These are phyloP conservation scores for Pestalotiopsis sp. DNA, from an alignment of 2,329 filamentous ascomycete genomes.

Conservation along the genomic window DNA sequence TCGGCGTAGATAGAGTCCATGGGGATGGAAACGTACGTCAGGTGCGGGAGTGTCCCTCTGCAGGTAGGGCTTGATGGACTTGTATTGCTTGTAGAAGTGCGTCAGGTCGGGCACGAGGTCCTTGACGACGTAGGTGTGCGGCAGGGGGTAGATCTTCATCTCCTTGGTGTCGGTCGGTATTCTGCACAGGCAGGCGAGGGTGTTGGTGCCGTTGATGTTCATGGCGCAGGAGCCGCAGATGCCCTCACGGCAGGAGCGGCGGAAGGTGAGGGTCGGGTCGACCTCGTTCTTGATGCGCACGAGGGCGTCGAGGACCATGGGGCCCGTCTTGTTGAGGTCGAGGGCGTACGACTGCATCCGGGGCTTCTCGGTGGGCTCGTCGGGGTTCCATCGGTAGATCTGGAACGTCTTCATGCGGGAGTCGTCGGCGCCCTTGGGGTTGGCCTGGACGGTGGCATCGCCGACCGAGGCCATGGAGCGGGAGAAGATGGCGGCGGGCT, in stretches of 20 bases:
- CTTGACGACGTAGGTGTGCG: constrained; percentile 99
- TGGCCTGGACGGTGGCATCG: constrained; percentile 62
- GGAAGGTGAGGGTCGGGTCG: constrained; percentile 94
- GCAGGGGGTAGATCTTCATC: constrained; percentile 94
- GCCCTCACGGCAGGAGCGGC: constrained; percentile 93
- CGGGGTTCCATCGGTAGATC: constrained; percentile 98
- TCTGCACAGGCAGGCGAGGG: constrained; percentile 95
- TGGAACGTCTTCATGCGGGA: constrained; percentile 89
- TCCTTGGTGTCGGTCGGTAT: constrained; percentile 87
- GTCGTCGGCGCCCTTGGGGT: constrained; percentile 58
- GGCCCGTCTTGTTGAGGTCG: constrained; percentile 97
- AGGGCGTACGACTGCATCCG: constrained; percentile 93
- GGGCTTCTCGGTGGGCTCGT: constrained; percentile 89
- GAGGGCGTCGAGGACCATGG: constrained; percentile 96
- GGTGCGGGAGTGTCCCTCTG: constrained; percentile 83
- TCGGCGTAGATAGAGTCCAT: no score
- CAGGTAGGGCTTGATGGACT: constrained; percentile 98
- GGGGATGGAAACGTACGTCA: constrained; percentile 63
- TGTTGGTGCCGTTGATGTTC: constrained; percentile 99
- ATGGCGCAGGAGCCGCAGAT: constrained; percentile 99
- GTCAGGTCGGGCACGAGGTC: constrained; percentile 97
- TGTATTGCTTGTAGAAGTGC: constrained; percentile 99
- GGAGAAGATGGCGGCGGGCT: constrained; percentile 39
- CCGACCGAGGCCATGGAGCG: constrained; percentile 59
- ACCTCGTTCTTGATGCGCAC: constrained; percentile 99